Conservation (phyloP, 352 stramenopile genomes). For the Thraustotheca clavata region DNA sequence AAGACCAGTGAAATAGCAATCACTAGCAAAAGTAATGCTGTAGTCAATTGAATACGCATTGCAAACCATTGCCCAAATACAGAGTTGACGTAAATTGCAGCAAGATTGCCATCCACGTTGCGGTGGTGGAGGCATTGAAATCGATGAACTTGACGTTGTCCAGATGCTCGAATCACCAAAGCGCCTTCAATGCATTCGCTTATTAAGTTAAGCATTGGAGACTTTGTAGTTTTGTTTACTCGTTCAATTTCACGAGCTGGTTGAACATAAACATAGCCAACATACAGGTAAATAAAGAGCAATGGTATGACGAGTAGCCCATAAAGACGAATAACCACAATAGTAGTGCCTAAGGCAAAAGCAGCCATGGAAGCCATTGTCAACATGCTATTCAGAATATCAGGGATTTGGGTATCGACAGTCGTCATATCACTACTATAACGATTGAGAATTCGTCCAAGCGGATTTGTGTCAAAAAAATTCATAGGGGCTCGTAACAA, state of each 20-base stretch:
- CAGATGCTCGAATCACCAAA: conserved; percentile 41
- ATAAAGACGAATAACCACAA: conserved; percentile 69
- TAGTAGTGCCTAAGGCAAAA: conserved; percentile 67
- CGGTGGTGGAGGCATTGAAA: conserved; percentile 30
- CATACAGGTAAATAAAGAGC: conserved; percentile 69
- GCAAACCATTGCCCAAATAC: neutral
- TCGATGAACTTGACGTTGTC: conserved; percentile 40
- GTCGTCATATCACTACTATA: conserved; percentile 90
- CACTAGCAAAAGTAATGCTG: conserved; percentile 28
- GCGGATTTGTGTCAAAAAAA: conserved; percentile 92
- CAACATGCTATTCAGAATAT: conserved; percentile 44
- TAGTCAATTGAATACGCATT: conserved; percentile 41
- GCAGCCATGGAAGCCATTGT: conserved; percentile 64
- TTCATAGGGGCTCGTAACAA: conserved; percentile 84
- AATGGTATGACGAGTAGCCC: conserved; percentile 80
- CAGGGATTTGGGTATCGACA: conserved; percentile 80
- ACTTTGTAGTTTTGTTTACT: conserved; percentile 37
- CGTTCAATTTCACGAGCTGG: conserved; percentile 48
- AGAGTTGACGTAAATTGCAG: conserved; percentile 11
- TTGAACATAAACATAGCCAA: conserved; percentile 34
- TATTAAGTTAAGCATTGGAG: conserved; percentile 41
- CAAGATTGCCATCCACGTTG: conserved; percentile 25
- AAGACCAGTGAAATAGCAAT: conserved; percentile 34
- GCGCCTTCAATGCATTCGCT: conserved; percentile 46
- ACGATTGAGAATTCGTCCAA: conserved; percentile 84